Conservation (phyloP, 139 green algal species). For the Micractinium conductrix region DNA sequence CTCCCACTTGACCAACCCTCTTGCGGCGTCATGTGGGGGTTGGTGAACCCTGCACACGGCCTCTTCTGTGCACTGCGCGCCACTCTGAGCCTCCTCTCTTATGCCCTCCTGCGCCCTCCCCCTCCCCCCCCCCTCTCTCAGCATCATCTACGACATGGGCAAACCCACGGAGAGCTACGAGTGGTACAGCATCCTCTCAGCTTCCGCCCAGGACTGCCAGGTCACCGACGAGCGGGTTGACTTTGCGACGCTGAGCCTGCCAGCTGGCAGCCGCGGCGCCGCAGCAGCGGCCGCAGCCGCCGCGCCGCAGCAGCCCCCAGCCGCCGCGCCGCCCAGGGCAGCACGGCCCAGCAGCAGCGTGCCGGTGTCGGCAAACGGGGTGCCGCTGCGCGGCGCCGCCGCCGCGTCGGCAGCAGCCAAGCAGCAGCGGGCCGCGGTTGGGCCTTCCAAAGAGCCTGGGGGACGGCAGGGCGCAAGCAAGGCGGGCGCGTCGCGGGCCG, state of each 20-base stretch:
- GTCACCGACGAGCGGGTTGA: background rate
- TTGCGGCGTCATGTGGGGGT: no score
- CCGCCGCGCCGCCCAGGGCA: no score
- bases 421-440: no score
- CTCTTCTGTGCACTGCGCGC: no score
- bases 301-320: no score
- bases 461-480: constrained; percentile 16
- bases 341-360: no score
- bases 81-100: background rate
- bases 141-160: constrained; percentile 42
- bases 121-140: background rate
- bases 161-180: constrained; percentile 37
- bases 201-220: background rate
- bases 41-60: no score
- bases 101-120: background rate
- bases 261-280: background rate
- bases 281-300: background rate
- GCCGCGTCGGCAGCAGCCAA: background rate
- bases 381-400: background rate
- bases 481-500: background rate
- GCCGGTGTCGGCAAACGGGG: background rate
- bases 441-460: no score
- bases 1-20: no score
- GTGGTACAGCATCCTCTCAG: constrained; percentile 30
- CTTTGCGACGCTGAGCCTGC: background rate